Base-by-base conservation (phyloP, 495 filamentous ascomycete species). In the Hypoxylon rickii region DNA sequence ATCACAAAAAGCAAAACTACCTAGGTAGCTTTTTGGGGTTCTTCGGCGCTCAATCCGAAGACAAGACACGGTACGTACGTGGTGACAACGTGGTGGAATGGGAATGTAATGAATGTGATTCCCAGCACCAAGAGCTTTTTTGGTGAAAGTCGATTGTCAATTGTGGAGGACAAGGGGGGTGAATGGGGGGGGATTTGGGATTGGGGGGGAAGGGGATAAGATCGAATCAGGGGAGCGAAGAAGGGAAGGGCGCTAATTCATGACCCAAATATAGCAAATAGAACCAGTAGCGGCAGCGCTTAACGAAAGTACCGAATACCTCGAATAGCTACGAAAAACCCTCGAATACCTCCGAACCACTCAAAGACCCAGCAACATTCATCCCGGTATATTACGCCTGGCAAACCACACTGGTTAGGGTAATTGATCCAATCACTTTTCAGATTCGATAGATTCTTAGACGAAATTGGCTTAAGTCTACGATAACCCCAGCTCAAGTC, bases 221-320 rank as follows among this genome's bases (percentile, higher is more conserved):
- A 38, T 57, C 59, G 45, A 63, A 63, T 63, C 59, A 63, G 59
- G 21, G 47, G 53, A 49, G 53, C 38, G 33, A 47, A 52, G 49
- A 54, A 57, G 48, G 59, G 49, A 63, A 50, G 52, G 59, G 59
- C 59, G 59, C 59, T 63, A 63, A 63, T 58, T 34, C 44, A 31
- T 3, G 53, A 49, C 29, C 59, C 59, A 63, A 63, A 63, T 63
- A 63, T 63, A 63, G 59, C 34, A 63, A 49, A 57, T 50, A 56
- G 18, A 29, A 29, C 50, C 59, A 63, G 53, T 63, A 63, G 59
- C 59, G 59, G 59, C 59, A 63, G 59, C 59, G 59, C 59, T 63
- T 63, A 59, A 57, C 51, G 22, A 52, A 63, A 58, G 59, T 63
- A 63, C 53, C 59, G 49, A 58, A 63, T 63, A n/a, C n/a, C n/a